Evolutionary conservation across 225 moss, liverwort and hornwort species (phyloP).

Genomic region (Physcomitrium patens): DNA sequence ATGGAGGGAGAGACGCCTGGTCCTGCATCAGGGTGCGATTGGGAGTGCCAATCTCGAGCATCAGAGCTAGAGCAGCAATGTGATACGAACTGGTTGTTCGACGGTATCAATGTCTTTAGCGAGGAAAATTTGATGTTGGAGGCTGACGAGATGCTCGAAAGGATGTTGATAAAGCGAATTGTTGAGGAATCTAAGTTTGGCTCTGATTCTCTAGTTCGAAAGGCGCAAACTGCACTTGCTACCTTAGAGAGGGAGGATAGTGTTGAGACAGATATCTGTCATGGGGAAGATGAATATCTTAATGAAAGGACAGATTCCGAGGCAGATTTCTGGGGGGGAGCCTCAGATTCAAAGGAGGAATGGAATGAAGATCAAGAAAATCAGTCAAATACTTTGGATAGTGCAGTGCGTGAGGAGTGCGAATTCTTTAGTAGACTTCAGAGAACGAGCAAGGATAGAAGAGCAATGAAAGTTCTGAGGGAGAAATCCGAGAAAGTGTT

Average conservation of each 20-base stretch:
- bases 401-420: slow-evolving; percentile 48
- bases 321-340: slow-evolving; percentile 34
- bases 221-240: slow-evolving; percentile 56
- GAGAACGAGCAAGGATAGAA: slow-evolving; percentile 43
- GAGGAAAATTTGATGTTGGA: slow-evolving; percentile 55
- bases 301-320: slow-evolving; percentile 38
- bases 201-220: slow-evolving; percentile 55
- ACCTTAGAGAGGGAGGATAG: slow-evolving; percentile 53
- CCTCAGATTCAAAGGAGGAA: slow-evolving; percentile 18
- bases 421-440: slow-evolving; percentile 54
- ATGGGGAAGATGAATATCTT: slow-evolving; percentile 23
- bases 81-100: slow-evolving; percentile 30
- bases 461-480: slow-evolving; percentile 23
- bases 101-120: slow-evolving; percentile 47
- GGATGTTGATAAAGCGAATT: slow-evolving; percentile 61
- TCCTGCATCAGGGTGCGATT: slow-evolving; percentile 58
- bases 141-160: slow-evolving; percentile 61
- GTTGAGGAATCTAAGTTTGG: slow-evolving; percentile 58
- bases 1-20: slow-evolving; percentile 61
- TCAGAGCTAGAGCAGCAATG: slow-evolving; percentile 45
- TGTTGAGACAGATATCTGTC: slow-evolving; percentile 30
- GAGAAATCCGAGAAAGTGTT: slow-evolving; percentile 32
- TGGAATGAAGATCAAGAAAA: slow-evolving; percentile 27
- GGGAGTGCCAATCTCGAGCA: slow-evolving; percentile 62
- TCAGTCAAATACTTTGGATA: slow-evolving; percentile 30